A percentile compares a stretch with the other conserved stretches of the same genome.
phyloP scores from a whole-genome alignment of 805 yeast genomes.

The Saccharomycopsis schoenii region DNA sequence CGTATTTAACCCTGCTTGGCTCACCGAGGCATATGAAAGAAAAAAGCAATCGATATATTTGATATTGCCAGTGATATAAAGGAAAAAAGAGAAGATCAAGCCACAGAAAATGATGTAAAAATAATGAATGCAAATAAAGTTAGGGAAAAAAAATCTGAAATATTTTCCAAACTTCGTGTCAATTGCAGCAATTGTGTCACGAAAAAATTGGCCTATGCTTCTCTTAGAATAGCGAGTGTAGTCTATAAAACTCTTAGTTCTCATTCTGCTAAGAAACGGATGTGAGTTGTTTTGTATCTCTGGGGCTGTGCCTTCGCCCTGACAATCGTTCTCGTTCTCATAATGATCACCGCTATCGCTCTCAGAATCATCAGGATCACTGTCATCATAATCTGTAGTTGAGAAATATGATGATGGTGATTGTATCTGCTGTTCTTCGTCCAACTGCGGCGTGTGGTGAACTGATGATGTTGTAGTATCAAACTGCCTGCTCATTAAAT shows the following conservation, averaged over 20 bases:
- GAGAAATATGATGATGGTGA: background rate
- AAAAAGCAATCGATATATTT: conserved; percentile 73
- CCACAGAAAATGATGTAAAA: conserved; percentile 52
- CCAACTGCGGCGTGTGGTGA: background rate
- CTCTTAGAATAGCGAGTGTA: background rate
- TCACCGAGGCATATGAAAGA: conserved; percentile 62
- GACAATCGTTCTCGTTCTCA: background rate
- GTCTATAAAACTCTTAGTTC: background rate
- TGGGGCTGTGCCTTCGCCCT: no score
- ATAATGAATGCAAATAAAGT: conserved; percentile 55
- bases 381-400: background rate
- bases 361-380: background rate
- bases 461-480: background rate
- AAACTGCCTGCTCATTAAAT: background rate
- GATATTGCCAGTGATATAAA: conserved; percentile 64
- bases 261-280: background rate
- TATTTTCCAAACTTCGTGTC: conserved; percentile 4
- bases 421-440: background rate
- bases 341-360: background rate
- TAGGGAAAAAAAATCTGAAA: conserved; percentile 25
- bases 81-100: conserved; percentile 59
- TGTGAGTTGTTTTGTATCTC: background rate
- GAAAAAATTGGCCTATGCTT: background rate
- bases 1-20: conserved; percentile 91
- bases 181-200: background rate